Evolutionary conservation across 108 stramenopile species (phyloP).

Genomic region (Halocafeteria seosinensis): DNA sequence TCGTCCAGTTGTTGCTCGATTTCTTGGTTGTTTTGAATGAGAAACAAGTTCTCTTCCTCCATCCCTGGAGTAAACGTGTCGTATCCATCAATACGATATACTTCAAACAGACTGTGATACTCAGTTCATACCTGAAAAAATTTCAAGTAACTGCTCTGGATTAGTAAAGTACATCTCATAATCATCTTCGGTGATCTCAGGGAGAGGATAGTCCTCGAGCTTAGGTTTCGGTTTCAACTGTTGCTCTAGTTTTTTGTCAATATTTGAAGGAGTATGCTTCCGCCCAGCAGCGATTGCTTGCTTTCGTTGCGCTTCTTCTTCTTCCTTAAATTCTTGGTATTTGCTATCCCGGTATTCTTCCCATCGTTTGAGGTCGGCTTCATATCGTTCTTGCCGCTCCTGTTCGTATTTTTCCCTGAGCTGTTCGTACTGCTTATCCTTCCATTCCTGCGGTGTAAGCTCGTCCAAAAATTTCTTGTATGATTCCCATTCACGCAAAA

Average conservation of each 20-base stretch:
- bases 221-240: conserved; percentile 1
- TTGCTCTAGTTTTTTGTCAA: background rate
- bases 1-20: conserved; percentile 47
- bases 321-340: background rate
- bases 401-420: conserved; percentile 16
- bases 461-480: conserved; percentile 45
- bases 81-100: too few relatives aligned
- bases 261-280: background rate
- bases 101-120: too few relatives aligned
- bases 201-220: conserved; percentile 31
- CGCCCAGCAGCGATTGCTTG: background rate
- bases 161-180: conserved; percentile 46
- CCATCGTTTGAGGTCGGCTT: conserved; percentile 4
- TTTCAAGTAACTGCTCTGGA: conserved; percentile 43
- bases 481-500: conserved; percentile 43
- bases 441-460: conserved; percentile 43
- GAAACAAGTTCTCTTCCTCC: conserved; percentile 47
- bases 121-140: conserved; percentile 35
- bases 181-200: conserved; percentile 34
- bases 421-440: conserved; percentile 15
- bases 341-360: background rate
- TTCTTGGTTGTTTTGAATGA: conserved; percentile 50
- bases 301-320: background rate
- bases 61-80: too few relatives aligned
- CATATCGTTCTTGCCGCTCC: conserved; percentile 1